These are phyloP conservation scores for Cryptomeria japonica DNA, from an alignment of 75 land plant genomes.

Conservation along the genomic window DNA sequence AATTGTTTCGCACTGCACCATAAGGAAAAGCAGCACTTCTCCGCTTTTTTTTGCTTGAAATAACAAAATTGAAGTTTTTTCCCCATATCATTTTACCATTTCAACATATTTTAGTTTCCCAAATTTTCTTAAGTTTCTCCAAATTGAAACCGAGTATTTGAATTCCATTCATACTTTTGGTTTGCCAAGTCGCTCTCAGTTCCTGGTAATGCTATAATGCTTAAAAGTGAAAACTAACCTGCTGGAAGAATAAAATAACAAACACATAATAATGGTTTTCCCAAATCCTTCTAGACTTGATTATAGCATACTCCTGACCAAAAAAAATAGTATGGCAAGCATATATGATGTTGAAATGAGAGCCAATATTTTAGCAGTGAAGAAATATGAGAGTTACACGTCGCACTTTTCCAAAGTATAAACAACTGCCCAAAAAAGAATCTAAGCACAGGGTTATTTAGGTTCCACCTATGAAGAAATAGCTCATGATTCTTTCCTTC, in stretches of 20 bases:
- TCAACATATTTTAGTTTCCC: too few relatives aligned
- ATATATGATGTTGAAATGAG: background rate
- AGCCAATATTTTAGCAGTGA: background rate
- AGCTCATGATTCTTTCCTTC: background rate
- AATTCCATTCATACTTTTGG: too few relatives aligned
- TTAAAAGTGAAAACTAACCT: background rate
- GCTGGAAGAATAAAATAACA: background rate
- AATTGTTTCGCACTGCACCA: too few relatives aligned
- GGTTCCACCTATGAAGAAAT: background rate
- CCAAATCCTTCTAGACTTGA: background rate
- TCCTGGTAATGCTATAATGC: too few relatives aligned
- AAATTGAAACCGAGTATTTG: too few relatives aligned
- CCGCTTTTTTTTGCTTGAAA: too few relatives aligned
- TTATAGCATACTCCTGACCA: background rate
- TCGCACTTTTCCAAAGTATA: background rate
- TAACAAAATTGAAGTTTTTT: too few relatives aligned
- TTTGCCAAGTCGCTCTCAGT: too few relatives aligned
- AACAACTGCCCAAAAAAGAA: background rate
- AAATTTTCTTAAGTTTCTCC: too few relatives aligned
- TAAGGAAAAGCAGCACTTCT: too few relatives aligned
- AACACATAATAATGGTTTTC: background rate
- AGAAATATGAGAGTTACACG: background rate
- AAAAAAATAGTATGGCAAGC: background rate
- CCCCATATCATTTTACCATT: too few relatives aligned
- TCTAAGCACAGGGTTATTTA: background rate